Base-by-base conservation (phyloP, 768 basidiomycete genomes). In the Mycena chlorophos region DNA sequence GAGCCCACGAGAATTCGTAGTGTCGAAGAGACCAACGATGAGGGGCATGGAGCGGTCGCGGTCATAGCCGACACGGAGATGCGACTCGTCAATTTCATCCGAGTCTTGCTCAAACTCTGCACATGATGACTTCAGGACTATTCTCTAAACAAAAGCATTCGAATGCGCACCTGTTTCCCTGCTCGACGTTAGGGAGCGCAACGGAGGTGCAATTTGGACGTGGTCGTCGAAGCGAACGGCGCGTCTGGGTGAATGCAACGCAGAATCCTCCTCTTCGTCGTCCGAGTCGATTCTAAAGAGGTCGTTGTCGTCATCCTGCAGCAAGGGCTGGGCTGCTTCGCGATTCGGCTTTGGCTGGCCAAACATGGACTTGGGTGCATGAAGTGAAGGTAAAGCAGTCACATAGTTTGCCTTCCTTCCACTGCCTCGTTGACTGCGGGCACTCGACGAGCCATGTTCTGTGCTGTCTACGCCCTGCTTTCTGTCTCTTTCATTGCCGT, bases 91-190 rank as follows among this genome's bases (percentile, higher is more conserved):
- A 13, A 94, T 71, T 20, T 91, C 91, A 68, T 94, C 92, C 0
- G 83, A 76, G 65, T 95, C 93, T 19, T 90, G 80, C 13, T 95
- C 94, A 69, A 78, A 96, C 66, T 90, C 92, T 94, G 63, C 4
- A 47, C 40, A 2, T 46, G 31, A 57, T 42, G 57, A 20, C n/a
- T 55, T 48, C 46, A 67, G 53, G 28, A 16, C 29, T 31, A 43
- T 51, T 48, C 29, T 37, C 25, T 46, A 49, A 40, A 25, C 51
- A 40, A 45, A 40, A 14, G n/a, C 49, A 54, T n/a, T 55, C 68
- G 70, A 68, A 60, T 66, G 83, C 88, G 69, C 68, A 92, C 91
- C 89, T 68, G 85, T 76, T 75, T 94, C 91, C 54, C 92, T 85
- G 67, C 91, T 92, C 51, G 85, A 74, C 26, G 77, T 71, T 22